Conservation (phyloP, 495 filamentous ascomycete species). For the Chlorociboria aeruginascens region DNA sequence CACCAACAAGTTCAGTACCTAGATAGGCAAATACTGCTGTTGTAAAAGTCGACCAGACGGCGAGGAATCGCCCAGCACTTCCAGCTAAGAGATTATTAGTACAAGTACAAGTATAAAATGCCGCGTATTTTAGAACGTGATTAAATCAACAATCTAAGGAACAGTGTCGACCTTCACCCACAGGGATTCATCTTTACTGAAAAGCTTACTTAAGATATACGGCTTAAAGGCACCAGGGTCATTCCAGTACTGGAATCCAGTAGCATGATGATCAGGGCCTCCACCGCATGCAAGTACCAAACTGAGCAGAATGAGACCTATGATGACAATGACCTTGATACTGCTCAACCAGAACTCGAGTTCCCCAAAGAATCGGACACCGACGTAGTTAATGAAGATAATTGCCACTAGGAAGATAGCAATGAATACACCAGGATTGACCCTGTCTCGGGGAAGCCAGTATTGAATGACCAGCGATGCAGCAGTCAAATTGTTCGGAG, state of each 20-base stretch:
- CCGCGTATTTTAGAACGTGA: too few species aligned
- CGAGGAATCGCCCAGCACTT: conserved; percentile 48
- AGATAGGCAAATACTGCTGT: conserved; percentile 70
- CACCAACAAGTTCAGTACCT: conserved; percentile 74
- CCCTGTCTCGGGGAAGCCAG: conserved; percentile 44
- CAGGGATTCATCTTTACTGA: conserved; percentile 24
- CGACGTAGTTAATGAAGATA: conserved; percentile 52
- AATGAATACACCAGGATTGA: conserved; percentile 55
- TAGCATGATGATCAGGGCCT: conserved; percentile 25
- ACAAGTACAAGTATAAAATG: conserved; percentile 18
- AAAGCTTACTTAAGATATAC: conserved; percentile 21
- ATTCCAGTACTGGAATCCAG: conserved; percentile 58
- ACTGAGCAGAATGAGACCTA: conserved; percentile 33
- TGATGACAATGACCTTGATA: conserved; percentile 62
- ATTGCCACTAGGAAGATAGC: conserved; percentile 62
- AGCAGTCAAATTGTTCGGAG: conserved; percentile 31
- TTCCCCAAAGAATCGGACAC: conserved; percentile 60
- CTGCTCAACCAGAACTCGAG: conserved; percentile 38
- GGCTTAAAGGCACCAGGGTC: conserved; percentile 53
- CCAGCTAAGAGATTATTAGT: conserved; percentile 31
- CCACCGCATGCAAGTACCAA: conserved; percentile 25
- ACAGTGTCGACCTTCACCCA: neutral
- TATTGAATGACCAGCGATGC: conserved; percentile 64
- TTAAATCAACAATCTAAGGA: too few species aligned
- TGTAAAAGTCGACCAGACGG: conserved; percentile 65